A percentile compares a stretch with the other conserved stretches of the same genome.
phyloP scores from a whole-genome alignment of 2,329 filamentous ascomycete species.

The Beauveria pseudobassiana region DNA sequence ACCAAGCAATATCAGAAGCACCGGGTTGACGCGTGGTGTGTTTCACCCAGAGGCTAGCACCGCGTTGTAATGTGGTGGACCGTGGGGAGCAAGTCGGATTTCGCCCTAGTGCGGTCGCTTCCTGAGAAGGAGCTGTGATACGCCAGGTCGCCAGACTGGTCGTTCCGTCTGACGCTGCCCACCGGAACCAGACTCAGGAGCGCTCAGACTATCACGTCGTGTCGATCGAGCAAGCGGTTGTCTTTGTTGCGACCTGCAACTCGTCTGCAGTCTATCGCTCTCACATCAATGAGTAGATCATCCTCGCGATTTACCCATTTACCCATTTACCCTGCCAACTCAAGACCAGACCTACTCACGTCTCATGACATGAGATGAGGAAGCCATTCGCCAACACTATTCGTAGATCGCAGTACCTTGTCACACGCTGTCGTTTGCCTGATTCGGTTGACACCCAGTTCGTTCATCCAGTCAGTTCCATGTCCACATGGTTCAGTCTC shows the following conservation, averaged over 20 bases:
- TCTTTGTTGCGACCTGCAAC: neutral
- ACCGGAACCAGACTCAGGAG: neutral
- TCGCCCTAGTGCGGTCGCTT: conserved; percentile 6
- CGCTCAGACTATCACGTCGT: neutral
- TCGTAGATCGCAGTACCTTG: neutral
- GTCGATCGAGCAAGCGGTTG: neutral
- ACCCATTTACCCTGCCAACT: neutral
- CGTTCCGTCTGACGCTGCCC: conserved; percentile 8
- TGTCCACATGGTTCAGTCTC: neutral
- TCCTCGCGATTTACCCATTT: neutral
- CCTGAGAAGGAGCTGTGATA: neutral
- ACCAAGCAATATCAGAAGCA: neutral
- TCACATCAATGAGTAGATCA: neutral
- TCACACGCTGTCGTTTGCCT: conserved; percentile 1
- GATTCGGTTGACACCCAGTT: conserved; percentile 2
- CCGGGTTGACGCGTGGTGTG: neutral
- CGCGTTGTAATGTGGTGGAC: neutral
- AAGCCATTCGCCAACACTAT: neutral
- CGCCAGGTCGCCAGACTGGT: neutral
- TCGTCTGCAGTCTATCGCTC: neutral
- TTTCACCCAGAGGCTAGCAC: conserved; percentile 2
- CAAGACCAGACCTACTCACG: no score
- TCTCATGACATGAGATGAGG: neutral
- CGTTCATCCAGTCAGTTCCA: neutral
- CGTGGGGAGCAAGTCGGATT: neutral